Evolutionary conservation across 140 eudicot species (phyloP), one percentile per base, ranked within the genome.

Genomic region (Bidens hawaiensis): DNA sequence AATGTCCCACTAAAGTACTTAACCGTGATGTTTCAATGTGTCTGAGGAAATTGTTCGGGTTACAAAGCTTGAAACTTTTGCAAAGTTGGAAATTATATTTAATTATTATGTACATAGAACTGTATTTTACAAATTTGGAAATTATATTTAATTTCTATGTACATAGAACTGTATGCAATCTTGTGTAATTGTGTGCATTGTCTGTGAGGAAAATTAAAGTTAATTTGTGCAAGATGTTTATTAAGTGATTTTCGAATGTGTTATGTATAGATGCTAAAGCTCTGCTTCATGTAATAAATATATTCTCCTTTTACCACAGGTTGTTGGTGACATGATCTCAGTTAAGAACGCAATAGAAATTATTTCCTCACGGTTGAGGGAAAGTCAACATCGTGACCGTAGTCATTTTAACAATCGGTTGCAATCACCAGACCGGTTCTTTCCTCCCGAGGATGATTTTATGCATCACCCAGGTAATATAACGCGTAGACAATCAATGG

Each of bases 331-430:
- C 28, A 61, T 81, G 82, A 74, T 40, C 72, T 79, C 87, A 11
- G 99, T 93, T 65, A 93, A 93, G 77, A 83, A 83, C 48, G 97
- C 99, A 48, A 67, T 93, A 42, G 76, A 79, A 53, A 82, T 83
- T 41, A 88, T 93, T 22, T 85, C 99, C 19, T 82, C 95, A 9
- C 95, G 99, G 19, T 79, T 93, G 77, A 85, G 90, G 60, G 99
- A 93, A 76, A 85, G 95, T 64, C 99, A 93, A 72, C 99, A 93
- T 71, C 94, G 99, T 40, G 99, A 93, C 55, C 86, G 97, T 24
- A 75, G 82, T 69, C 78, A 85, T 71, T 85, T 79, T 49, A 82
- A 79, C 16, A 78, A 79, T 7, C 94, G 95, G 49, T 16, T 77
- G 55, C 86, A 82, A 24, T 78, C 95, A 62, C 87, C 90, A 11